A percentile compares a stretch with the other conserved stretches of the same genome.
Evolutionary conservation across 2,329 filamentous ascomycete species (phyloP).

Genomic region (Fusarium drepaniforme): DNA sequence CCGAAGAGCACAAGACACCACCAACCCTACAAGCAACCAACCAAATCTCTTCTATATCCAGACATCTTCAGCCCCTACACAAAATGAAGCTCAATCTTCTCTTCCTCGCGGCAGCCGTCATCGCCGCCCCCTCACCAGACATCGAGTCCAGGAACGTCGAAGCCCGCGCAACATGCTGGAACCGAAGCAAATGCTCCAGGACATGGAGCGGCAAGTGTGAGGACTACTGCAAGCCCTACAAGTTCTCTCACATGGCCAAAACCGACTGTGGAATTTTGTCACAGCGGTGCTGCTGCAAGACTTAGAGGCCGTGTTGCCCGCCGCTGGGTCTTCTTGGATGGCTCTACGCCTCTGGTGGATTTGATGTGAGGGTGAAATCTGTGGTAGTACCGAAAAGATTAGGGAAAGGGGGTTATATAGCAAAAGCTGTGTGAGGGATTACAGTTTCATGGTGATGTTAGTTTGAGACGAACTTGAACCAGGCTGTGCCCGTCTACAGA

Average conservation of each 20-base stretch:
- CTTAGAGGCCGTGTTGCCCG: neutral
- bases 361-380: neutral
- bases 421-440: neutral
- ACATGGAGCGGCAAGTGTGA: slow-evolving; percentile 5
- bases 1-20: neutral
- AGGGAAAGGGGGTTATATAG: neutral
- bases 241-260: slow-evolving; percentile 16
- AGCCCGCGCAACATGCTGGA: slow-evolving; percentile 8
- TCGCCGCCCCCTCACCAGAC: slow-evolving; percentile 8
- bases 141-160: neutral
- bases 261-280: slow-evolving; percentile 5
- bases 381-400: neutral
- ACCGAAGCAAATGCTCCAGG: slow-evolving; percentile 3
- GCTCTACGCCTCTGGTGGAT: neutral
- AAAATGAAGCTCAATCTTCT: slow-evolving; percentile 9
- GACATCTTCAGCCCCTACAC: neutral
- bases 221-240: slow-evolving; percentile 16
- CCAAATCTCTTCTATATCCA: too few species aligned
- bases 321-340: neutral
- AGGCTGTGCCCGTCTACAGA: too few species aligned
- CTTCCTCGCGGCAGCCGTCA: slow-evolving; percentile 3
- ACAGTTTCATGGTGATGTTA: neutral
- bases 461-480: too few species aligned
- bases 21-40: neutral
- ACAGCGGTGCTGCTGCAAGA: slow-evolving; percentile 15